Base-by-base conservation (phyloP, 352 stramenopile species). In the Globisporangium cylindrosporum region DNA sequence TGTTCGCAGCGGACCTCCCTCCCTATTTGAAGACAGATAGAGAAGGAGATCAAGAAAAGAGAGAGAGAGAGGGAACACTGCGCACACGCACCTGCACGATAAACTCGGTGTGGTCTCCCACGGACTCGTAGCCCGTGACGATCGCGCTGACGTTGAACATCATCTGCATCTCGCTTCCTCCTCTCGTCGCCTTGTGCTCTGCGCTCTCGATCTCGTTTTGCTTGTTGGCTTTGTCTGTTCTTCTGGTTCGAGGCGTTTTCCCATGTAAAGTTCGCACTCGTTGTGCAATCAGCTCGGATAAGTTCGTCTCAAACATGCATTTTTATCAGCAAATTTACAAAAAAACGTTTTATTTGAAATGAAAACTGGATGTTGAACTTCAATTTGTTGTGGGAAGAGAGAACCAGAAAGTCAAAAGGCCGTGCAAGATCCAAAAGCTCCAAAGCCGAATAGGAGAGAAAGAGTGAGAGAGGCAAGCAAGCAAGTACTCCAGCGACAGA, bases 21-120 rank as follows among this genome's bases (percentile, higher is more conserved):
- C 49, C n/a, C 49, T 56, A 8, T 27, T 27, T 6, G 48, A n/a
- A 25, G 25, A 41, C 53, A 43, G 27, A 51, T 9, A 36, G 55
- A 15, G 1, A 43, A 10, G 14, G 22, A 32, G 24, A 58, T 14
- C 43, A 51, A 8, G 18, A 61, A 6, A 53, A 53, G 22, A 27
- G 53, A 22, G 14, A 34, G 12, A 15, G 27, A 43, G 12, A 15
- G 27, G 6, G 25, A 2, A 53, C 24, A 0, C 0, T 5, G 15
- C 18, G 32, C 6, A 5, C 7, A 25, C 46, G 22, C 46, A 79
- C 86, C 84, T 94, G 83, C 32, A 90, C 78, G 64, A 92, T 77
- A 73, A 92, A 94, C 79, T 94, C 86, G 51, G 86, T 94, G 82
- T 94, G 86, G 76, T 94, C 86, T 57, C 83, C 86, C 38, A 94